These are phyloP conservation scores for Botrytis medusae DNA, from an alignment of 2,329 filamentous ascomycete genomes.

Conservation along the genomic window DNA sequence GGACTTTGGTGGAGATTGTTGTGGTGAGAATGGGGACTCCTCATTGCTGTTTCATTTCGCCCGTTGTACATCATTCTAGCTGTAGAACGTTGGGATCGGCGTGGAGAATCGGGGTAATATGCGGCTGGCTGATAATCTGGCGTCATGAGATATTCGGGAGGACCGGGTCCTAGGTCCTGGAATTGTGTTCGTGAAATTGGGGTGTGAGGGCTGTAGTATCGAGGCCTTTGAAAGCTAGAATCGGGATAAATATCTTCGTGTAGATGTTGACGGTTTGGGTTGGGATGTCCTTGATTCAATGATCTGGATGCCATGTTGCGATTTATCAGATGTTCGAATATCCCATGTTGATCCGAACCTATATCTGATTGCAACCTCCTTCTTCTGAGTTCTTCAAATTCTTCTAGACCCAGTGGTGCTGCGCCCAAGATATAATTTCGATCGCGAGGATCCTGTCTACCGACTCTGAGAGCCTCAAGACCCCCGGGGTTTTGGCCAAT, in stretches of 20 bases:
- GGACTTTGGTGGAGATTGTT: neutral
- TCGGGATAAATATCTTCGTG: neutral
- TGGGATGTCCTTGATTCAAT: neutral
- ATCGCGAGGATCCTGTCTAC: slow-evolving; percentile 1
- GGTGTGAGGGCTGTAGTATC: neutral
- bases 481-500: neutral
- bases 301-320: neutral
- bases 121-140: neutral
- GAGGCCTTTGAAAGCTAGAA: neutral
- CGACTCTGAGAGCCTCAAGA: slow-evolving; percentile 4
- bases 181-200: neutral
- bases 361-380: neutral
- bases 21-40: neutral
- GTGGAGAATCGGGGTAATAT: slow-evolving; percentile 1
- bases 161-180: slow-evolving; percentile 7
- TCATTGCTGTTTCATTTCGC: slow-evolving; percentile 1
- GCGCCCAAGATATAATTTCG: neutral
- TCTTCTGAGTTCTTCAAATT: neutral
- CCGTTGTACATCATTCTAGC: slow-evolving; percentile 11
- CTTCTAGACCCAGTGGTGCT: neutral
- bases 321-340: neutral
- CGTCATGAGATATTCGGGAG: neutral
- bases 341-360: neutral
- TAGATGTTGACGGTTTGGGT: neutral
- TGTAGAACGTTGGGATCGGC: neutral